These are phyloP conservation scores for Martensiomyces pterosporus DNA, from an alignment of 192 early-diverging fungal genomes.

Conservation along the genomic window DNA sequence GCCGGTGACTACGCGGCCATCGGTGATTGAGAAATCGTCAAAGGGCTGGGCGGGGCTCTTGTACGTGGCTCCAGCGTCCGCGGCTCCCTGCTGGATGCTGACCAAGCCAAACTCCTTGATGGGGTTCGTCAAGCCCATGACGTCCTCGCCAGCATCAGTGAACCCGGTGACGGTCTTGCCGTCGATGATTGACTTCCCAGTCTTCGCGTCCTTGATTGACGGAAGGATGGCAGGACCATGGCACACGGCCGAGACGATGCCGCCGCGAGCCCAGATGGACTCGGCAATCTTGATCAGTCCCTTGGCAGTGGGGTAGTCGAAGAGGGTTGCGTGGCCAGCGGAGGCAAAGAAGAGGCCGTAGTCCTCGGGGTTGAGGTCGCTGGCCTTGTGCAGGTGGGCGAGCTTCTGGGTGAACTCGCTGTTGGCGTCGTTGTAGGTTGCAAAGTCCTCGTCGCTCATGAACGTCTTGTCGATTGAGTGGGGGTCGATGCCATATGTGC, in stretches of 20 bases:
- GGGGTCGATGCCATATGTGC: constrained; percentile 49
- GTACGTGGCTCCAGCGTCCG: constrained; percentile 54
- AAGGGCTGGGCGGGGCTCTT: constrained; percentile 52
- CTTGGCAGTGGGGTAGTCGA: constrained; percentile 51
- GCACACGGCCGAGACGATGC: constrained; percentile 53
- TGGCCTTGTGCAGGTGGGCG: constrained; percentile 41
- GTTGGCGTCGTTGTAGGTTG: constrained; percentile 28
- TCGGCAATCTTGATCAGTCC: constrained; percentile 49
- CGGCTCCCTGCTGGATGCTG: constrained; percentile 40
- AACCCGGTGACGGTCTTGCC: constrained; percentile 73
- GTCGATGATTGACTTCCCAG: constrained; percentile 56
- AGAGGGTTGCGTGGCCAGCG: constrained; percentile 53
- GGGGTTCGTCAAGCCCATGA: constrained; percentile 33
- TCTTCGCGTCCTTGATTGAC: constrained; percentile 52
- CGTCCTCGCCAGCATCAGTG: constrained; percentile 62
- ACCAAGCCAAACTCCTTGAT: constrained; percentile 41
- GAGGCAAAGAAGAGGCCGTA: constrained; percentile 56
- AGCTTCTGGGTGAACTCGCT: constrained; percentile 48
- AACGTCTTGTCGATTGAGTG: constrained; percentile 49
- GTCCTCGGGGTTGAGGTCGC: constrained; percentile 42
- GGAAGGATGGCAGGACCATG: constrained; percentile 68
- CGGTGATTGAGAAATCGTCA: constrained; percentile 45
- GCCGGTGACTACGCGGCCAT: constrained; percentile 68
- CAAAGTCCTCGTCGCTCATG: constrained; percentile 34
- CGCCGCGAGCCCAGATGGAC: constrained; percentile 52